A percentile compares a stretch with the other conserved stretches of the same genome.
These are phyloP conservation scores for Aspergillus flavus DNA, from an alignment of 2,329 filamentous ascomycete species.

Conservation along the genomic window DNA sequence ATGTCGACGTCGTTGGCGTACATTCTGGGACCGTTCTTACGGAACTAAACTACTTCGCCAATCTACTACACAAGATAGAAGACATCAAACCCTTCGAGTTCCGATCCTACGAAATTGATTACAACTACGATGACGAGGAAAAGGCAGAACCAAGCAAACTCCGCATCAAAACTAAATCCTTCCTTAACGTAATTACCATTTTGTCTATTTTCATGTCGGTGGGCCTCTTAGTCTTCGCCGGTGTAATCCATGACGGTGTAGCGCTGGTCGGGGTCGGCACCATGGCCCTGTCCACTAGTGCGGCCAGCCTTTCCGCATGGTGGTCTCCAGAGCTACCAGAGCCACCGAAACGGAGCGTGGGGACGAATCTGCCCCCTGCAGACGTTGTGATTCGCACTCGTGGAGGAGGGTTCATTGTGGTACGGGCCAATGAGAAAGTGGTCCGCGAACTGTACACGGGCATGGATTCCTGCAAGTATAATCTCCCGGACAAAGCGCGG, in stretches of 20 bases:
- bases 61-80: slow-evolving; percentile 56
- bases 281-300: slow-evolving; percentile 56
- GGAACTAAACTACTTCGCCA: slow-evolving; percentile 64
- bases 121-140: slow-evolving; percentile 2
- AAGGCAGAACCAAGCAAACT: slow-evolving; percentile 2
- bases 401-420: slow-evolving; percentile 61
- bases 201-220: slow-evolving; percentile 49
- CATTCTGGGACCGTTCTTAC: slow-evolving; percentile 58
- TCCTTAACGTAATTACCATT: slow-evolving; percentile 57
- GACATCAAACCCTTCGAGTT: slow-evolving; percentile 13
- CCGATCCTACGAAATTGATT: slow-evolving; percentile 11
- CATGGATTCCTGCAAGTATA: slow-evolving; percentile 61
- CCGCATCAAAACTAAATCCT: slow-evolving; percentile 49
- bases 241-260: slow-evolving; percentile 51
- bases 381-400: slow-evolving; percentile 66
- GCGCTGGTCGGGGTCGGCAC: slow-evolving; percentile 55
- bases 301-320: slow-evolving; percentile 60
- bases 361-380: slow-evolving; percentile 54
- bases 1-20: slow-evolving; percentile 58
- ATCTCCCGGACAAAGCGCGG: slow-evolving; percentile 50
- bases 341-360: slow-evolving; percentile 55
- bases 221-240: slow-evolving; percentile 23
- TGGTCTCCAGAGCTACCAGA: slow-evolving; percentile 61
- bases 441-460: slow-evolving; percentile 65
- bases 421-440: slow-evolving; percentile 62